These are phyloP conservation scores for Hyphopichia homilentoma DNA, from an alignment of 805 yeast genomes.

Conservation along the genomic window DNA sequence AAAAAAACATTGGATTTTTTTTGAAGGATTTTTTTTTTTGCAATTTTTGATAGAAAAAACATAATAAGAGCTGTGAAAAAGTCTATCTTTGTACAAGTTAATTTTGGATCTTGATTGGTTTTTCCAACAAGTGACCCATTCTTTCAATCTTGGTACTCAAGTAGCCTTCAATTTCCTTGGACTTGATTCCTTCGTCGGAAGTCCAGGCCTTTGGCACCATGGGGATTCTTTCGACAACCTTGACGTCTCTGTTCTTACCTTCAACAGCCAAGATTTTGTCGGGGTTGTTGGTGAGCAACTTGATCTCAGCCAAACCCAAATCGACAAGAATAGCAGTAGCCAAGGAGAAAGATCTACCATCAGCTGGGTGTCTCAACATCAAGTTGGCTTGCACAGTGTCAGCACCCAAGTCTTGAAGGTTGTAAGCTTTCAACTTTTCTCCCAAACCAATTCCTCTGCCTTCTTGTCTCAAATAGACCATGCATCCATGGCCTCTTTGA, in stretches of 20 bases:
- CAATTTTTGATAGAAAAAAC: too few species aligned
- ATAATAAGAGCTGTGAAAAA: too few species aligned
- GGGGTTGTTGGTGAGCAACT: conserved; percentile 89
- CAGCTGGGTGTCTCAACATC: conserved; percentile 93
- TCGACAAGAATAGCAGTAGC: conserved; percentile 93
- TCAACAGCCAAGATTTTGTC: conserved; percentile 95
- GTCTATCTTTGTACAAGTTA: too few species aligned
- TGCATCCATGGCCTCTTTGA: conserved; percentile 81
- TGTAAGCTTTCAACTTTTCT: conserved; percentile 94
- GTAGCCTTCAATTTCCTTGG: conserved; percentile 89
- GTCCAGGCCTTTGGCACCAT: conserved; percentile 97
- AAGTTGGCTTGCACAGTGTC: conserved; percentile 97
- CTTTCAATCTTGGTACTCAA: conserved; percentile 90
- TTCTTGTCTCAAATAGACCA: conserved; percentile 93
- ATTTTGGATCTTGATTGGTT: conserved; percentile 30
- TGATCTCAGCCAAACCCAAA: conserved; percentile 67
- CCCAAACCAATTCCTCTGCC: conserved; percentile 99
- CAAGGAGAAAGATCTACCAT: conserved; percentile 87
- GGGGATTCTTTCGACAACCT: conserved; percentile 86
- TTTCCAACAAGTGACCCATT: conserved; percentile 89
- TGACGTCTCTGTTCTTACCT: conserved; percentile 70
- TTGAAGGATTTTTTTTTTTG: too few species aligned
- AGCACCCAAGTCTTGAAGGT: conserved; percentile 95
- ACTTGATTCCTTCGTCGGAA: conserved; percentile 59
- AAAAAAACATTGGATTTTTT: too few species aligned